Evolutionary conservation across 2,329 filamentous ascomycete species (phyloP).

Genomic region (Ophiocordyceps camponoti-saundersi): DNA sequence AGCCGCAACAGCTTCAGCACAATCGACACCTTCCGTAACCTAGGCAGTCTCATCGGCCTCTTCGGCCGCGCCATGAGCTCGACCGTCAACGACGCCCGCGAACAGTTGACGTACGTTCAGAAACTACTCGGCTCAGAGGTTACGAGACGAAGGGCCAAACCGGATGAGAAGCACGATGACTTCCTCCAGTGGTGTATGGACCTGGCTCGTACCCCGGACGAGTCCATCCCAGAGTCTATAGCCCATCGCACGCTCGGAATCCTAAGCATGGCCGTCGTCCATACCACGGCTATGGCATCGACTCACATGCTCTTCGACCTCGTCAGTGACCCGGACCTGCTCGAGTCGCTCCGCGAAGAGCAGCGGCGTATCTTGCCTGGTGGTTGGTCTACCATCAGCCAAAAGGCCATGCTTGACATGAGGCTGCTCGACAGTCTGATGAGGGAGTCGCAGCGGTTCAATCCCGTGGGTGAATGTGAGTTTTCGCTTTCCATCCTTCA

Average conservation of each 20-base stretch:
- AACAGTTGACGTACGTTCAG: conserved; percentile 4
- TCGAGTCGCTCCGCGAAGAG: conserved; percentile 1
- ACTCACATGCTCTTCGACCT: conserved; percentile 6
- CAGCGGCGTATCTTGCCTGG: conserved; percentile 2
- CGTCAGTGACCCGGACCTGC: conserved; percentile 1
- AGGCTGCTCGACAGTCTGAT: conserved; percentile 7
- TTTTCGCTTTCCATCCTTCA: not conserved
- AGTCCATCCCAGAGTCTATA: conserved; percentile 2
- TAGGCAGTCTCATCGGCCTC: conserved; percentile 1
- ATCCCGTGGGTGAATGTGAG: conserved; percentile 6
- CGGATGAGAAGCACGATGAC: conserved; percentile 4
- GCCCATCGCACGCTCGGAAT: conserved; percentile 5
- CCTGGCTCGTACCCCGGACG: conserved; percentile 3
- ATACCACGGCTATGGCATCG: conserved; percentile 6
- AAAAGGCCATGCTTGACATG: conserved; percentile 6
- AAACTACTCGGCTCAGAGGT: conserved; percentile 3
- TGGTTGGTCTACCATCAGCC: conserved; percentile 2
- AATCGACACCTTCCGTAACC: conserved; percentile 3
- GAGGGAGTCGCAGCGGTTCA: conserved; percentile 6
- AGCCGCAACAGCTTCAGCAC: conserved; percentile 5
- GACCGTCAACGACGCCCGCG: conserved; percentile 2
- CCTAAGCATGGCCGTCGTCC: conserved; percentile 6
- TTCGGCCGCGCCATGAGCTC: conserved; percentile 1
- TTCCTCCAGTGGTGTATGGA: conserved; percentile 6
- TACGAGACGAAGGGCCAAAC: not conserved